Base-by-base conservation (phyloP, 441 rosid species). In the Adansonia madagascariensis region DNA sequence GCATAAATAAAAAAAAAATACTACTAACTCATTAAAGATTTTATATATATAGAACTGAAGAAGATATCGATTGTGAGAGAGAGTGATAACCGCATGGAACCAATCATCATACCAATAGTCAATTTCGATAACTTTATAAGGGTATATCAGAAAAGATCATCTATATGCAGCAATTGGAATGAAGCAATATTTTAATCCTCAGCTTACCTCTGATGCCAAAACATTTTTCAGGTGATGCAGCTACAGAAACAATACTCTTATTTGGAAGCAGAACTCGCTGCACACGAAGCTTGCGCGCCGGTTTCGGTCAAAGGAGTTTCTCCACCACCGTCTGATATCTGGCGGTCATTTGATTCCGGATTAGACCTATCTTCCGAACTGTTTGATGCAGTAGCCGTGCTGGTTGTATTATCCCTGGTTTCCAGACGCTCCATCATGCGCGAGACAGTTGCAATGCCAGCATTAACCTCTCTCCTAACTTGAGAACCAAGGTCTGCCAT, bases 401-500 rank as follows among this genome's bases (percentile, higher is more conserved):
- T 49, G 20, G 78, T 80, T 71, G 80, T 75, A 11, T 75, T 12
- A 60, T 60, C 64, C 24, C 39, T 22, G 64, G 64, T 22, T 22
- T 60, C 64, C 24, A 60, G 24, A 22, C 39, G 39, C 39, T 60
- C 64, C 39, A 60, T 60, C 64, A 60, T 60, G 24, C 35, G 64
- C 15, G 64, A 60, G 39, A 60, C 64, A 22, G 64, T 24, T 60
- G 35, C 39, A 77, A 89, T 84, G 79, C 93, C 95, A 14, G 90
- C 86, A 79, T 82, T 85, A 47, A 84, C 91, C 82, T 89, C 95
- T 85, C 88, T 87, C 81, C 86, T 84, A 74, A 84, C 93, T 78
- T 89, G 93, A 70, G 91, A 83, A 73, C 93, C 87, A 78, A 86
- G 83, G 73, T 91, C 93, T 3, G 81, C 75, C 87, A 87, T 77